Conservation (phyloP, 106 monocot genomes). For the Dactylorhiza incarnata region DNA sequence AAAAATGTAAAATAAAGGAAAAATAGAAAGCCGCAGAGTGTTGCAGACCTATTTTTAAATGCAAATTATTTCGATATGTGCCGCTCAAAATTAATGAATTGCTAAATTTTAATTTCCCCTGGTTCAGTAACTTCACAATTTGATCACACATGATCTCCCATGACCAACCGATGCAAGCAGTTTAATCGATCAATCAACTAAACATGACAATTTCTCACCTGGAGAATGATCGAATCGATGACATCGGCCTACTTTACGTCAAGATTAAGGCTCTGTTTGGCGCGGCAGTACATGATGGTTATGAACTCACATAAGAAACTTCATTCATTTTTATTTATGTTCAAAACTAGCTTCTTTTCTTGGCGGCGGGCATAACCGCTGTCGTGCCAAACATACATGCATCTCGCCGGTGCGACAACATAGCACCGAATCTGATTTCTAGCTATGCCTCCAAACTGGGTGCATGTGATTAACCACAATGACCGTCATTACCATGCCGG, state of each 20-base stretch:
- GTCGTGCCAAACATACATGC: constrained; percentile 13
- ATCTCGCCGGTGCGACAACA: constrained; percentile 54
- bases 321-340: too few species aligned
- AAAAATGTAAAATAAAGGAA: too few species aligned
- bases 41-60: too few species aligned
- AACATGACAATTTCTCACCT: constrained; percentile 7
- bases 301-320: too few species aligned
- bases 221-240: constrained; percentile 37
- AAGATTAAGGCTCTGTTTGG: constrained; percentile 4
- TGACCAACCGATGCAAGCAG: not conserved
- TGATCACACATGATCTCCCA: not conserved
- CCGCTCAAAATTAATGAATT: too few species aligned
- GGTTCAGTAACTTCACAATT: not conserved
- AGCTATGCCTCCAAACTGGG: constrained; percentile 29
- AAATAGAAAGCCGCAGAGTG: too few species aligned
- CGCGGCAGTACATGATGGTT: too few species aligned
- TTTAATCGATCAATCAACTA: not conserved
- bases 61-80: too few species aligned
- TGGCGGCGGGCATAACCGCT: too few species aligned
- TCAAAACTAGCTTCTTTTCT: too few species aligned
- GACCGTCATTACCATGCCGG: constrained; percentile 40
- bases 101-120: not conserved
- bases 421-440: constrained; percentile 39
- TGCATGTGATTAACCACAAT: constrained; percentile 35
- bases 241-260: constrained; percentile 76